Percentiles rank a stretch among this genome's conserved stretches.
Evolutionary conservation across 139 green algal species (phyloP).

Genomic region (Micractinium sp.): DNA sequence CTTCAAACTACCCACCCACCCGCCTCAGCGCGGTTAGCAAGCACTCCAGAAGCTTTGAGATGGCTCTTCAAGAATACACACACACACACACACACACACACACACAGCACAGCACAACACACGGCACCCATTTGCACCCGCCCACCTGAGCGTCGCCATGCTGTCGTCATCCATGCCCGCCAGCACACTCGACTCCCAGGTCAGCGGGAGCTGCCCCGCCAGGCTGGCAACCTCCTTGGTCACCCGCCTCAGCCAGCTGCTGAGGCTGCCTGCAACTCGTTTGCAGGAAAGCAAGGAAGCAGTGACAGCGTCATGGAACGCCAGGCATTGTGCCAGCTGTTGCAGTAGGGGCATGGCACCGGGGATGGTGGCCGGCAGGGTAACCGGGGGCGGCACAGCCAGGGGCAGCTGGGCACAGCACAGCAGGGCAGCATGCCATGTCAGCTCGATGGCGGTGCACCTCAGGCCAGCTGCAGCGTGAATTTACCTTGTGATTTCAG

Average conservation of each 20-base stretch:
- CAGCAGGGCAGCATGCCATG: not conserved
- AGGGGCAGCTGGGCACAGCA: too few relatives aligned
- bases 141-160: conserved; percentile 57
- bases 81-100: too few relatives aligned
- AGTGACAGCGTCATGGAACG: too few relatives aligned
- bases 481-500: too few relatives aligned
- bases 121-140: not conserved
- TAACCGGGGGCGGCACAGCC: too few relatives aligned
- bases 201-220: conserved; percentile 57
- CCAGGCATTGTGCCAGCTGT: too few relatives aligned
- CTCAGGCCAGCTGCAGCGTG: not conserved
- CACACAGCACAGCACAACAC: not conserved
- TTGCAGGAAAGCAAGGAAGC: too few relatives aligned
- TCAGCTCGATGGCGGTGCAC: not conserved
- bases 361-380: too few relatives aligned
- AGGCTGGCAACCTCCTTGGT: conserved; percentile 58
- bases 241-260: conserved; percentile 38
- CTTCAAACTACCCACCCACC: not conserved
- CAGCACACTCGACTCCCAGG: conserved; percentile 50
- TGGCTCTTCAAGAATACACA: too few relatives aligned
- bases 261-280: not conserved
- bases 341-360: too few relatives aligned
- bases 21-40: not conserved
- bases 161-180: conserved; percentile 55
- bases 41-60: too few relatives aligned